Percentiles rank a stretch among this genome's conserved stretches.
These are phyloP conservation scores for Metarhizium sp. DNA, from an alignment of 2,329 filamentous ascomycete genomes.

Conservation along the genomic window DNA sequence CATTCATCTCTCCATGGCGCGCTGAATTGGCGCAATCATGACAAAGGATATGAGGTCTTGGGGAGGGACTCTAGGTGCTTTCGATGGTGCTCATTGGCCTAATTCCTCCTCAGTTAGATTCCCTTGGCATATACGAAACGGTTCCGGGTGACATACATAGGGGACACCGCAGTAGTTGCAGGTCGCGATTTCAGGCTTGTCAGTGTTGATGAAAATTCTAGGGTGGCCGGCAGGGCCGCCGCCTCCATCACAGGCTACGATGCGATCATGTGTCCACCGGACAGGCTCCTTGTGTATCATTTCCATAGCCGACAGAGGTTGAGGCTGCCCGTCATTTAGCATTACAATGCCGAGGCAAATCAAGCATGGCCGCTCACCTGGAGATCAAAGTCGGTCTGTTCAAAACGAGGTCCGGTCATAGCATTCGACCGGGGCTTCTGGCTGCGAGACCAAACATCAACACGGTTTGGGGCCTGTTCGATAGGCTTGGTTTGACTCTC, in stretches of 20 bases:
- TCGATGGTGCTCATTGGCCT: conserved; percentile 89
- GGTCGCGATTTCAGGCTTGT: conserved; percentile 86
- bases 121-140: not conserved
- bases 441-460: conserved; percentile 71
- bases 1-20: not conserved
- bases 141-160: conserved; percentile 55
- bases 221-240: conserved; percentile 87
- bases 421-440: conserved; percentile 73
- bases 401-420: conserved; percentile 91
- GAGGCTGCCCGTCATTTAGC: conserved; percentile 52
- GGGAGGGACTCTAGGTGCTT: conserved; percentile 75
- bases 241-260: conserved; percentile 85
- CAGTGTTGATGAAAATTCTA: conserved; percentile 91
- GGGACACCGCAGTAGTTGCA: conserved; percentile 93
- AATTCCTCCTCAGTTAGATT: not conserved
- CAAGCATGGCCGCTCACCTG: conserved; percentile 59
- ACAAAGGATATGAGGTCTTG: conserved; percentile 71
- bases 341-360: not conserved
- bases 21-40: conserved; percentile 20
- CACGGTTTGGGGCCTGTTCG: conserved; percentile 80
- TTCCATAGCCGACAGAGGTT: conserved; percentile 82
- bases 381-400: conserved; percentile 87
- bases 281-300: conserved; percentile 95
- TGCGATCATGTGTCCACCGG: conserved; percentile 73
- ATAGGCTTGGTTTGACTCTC: conserved; percentile 36